phyloP scores from a whole-genome alignment of 345 rosid genomes.

The Excoecaria agallocha region DNA sequence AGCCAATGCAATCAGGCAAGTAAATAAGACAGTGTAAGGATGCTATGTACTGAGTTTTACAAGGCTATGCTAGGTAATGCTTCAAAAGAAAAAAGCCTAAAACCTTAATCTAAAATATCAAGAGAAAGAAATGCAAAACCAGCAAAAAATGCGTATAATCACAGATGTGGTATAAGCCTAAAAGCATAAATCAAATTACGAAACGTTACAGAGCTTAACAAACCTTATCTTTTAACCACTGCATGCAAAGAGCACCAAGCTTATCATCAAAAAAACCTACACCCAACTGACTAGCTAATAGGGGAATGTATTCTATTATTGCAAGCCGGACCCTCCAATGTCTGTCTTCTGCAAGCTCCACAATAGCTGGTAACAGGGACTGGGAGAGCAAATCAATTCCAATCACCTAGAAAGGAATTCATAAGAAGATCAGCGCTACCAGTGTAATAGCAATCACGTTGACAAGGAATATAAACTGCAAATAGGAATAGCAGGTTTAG shows the following conservation, averaged over 20 bases:
- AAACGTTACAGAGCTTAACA: conserved; percentile 8
- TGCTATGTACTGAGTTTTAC: neutral
- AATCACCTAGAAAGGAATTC: conserved; percentile 57
- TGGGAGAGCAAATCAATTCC: conserved; percentile 95
- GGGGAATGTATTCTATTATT: conserved; percentile 90
- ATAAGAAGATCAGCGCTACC: neutral
- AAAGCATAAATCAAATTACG: neutral
- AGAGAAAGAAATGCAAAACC: neutral
- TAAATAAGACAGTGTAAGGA: neutral
- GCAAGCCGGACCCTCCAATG: conserved; percentile 98
- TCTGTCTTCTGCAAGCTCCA: conserved; percentile 96
- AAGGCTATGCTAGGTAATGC: neutral
- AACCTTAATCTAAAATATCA: neutral
- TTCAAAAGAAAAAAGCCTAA: neutral
- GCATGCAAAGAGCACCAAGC: conserved; percentile 97
- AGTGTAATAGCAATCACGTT: neutral
- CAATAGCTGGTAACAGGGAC: conserved; percentile 90
- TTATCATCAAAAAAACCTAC: conserved; percentile 89
- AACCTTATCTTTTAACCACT: conserved; percentile 97
- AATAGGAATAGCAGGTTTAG: neutral
- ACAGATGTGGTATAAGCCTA: neutral
- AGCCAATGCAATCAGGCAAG: neutral
- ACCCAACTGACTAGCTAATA: conserved; percentile 92
- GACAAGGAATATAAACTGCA: neutral
- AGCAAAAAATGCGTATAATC: neutral